phyloP scores from a whole-genome alignment of 2,329 filamentous ascomycete genomes.

The Alternaria ventricosa region DNA sequence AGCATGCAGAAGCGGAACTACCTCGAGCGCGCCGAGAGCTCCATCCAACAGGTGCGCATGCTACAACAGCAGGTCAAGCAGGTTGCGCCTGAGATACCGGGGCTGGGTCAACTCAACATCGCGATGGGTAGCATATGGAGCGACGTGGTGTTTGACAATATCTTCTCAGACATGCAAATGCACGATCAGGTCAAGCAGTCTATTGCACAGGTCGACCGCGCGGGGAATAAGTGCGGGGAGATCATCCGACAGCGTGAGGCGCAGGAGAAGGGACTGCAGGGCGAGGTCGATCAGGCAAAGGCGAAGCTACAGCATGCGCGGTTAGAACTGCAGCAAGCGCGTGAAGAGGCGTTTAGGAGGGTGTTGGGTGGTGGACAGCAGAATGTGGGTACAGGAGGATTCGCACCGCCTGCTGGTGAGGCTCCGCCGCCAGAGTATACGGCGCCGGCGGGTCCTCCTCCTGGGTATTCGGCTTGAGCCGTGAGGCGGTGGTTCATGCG shows the following conservation, averaged over 20 bases:
- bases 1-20: slow-evolving; percentile 63
- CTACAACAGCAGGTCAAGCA: slow-evolving; percentile 50
- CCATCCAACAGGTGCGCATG: slow-evolving; percentile 50
- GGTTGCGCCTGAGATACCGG: slow-evolving; percentile 49
- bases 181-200: slow-evolving; percentile 60
- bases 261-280: slow-evolving; percentile 26
- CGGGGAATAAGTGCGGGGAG: slow-evolving; percentile 34
- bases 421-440: slow-evolving; percentile 16
- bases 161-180: slow-evolving; percentile 61
- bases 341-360: slow-evolving; percentile 53
- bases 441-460: slow-evolving; percentile 13
- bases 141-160: slow-evolving; percentile 64
- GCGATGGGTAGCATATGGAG: slow-evolving; percentile 56
- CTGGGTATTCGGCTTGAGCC: slow-evolving; percentile 5
- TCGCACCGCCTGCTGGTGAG: neutral
- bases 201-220: slow-evolving; percentile 39
- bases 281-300: slow-evolving; percentile 40
- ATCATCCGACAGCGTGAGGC: slow-evolving; percentile 45
- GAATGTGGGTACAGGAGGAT: neutral
- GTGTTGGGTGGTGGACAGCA: slow-evolving; percentile 21
- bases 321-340: slow-evolving; percentile 53
- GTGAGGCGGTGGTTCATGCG: neutral
- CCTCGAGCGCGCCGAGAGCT: slow-evolving; percentile 57
- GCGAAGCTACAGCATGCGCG: slow-evolving; percentile 38
- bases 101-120: slow-evolving; percentile 52